A percentile compares a stretch with the other conserved stretches of the same genome.
phyloP scores from a whole-genome alignment of 2,329 filamentous ascomycete species.

The Pseudocercospora macadamiae region DNA sequence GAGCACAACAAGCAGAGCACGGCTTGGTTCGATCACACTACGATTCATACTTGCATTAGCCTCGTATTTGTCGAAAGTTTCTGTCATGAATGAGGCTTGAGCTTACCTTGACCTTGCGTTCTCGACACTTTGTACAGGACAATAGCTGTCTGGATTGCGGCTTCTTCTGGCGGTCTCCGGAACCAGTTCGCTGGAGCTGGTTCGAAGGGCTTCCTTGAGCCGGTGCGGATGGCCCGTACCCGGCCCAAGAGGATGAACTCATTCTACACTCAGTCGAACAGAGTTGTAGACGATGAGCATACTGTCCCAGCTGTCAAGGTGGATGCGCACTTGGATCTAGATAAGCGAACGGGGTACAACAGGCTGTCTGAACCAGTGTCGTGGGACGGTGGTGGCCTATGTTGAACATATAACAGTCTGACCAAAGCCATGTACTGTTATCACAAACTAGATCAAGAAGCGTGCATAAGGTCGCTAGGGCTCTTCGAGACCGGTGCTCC shows the following conservation, averaged over 20 bases:
- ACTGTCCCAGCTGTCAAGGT: constrained; percentile 20
- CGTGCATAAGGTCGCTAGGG: constrained; percentile 22
- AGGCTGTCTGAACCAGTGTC: constrained; percentile 33
- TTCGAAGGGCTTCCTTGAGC: constrained; percentile 25
- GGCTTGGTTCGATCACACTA: constrained; percentile 55
- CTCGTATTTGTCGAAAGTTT: not conserved
- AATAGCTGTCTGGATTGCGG: constrained; percentile 49
- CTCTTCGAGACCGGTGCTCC: constrained; percentile 23
- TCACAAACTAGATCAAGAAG: constrained; percentile 22
- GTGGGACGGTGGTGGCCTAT: constrained; percentile 27
- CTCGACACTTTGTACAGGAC: constrained; percentile 54
- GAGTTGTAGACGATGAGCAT: constrained; percentile 18
- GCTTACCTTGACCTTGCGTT: constrained; percentile 53
- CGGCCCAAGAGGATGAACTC: constrained; percentile 35
- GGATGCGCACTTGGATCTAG: constrained; percentile 30
- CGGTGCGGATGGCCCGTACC: constrained; percentile 31
- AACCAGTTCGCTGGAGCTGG: constrained; percentile 25
- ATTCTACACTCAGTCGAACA: constrained; percentile 23
- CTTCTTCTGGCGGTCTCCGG: constrained; percentile 41
- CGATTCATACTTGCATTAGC: constrained; percentile 17
- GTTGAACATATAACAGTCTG: constrained; percentile 28
- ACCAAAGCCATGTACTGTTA: constrained; percentile 24
- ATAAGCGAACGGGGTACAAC: constrained; percentile 37
- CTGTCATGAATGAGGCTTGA: constrained; percentile 5
- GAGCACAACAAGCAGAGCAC: constrained; percentile 53